Evolutionary conservation across 2,329 filamentous ascomycete genomes (phyloP).

Genomic region (Beauveria sp.): DNA sequence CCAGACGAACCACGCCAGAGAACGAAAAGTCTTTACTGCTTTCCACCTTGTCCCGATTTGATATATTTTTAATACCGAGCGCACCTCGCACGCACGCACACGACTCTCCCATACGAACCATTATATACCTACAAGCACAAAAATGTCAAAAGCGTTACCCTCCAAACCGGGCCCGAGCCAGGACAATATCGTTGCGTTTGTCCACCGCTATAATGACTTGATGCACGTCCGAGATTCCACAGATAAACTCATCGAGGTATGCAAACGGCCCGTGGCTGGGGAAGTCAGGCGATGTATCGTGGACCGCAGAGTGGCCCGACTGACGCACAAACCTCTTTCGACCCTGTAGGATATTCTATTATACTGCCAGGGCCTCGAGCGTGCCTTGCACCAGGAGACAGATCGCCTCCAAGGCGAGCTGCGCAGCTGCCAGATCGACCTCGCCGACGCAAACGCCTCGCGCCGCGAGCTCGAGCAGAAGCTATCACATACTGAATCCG

Average conservation of each 20-base stretch:
- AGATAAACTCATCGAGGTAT: slow-evolving; percentile 11
- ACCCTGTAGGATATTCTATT: slow-evolving; percentile 36
- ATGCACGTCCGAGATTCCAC: slow-evolving; percentile 7
- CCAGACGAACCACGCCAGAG: background rate
- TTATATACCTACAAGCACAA: background rate
- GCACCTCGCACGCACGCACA: background rate
- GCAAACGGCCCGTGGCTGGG: background rate
- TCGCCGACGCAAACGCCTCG: slow-evolving; percentile 39
- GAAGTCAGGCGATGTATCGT: background rate
- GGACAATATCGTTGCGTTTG: slow-evolving; percentile 5
- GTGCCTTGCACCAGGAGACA: slow-evolving; percentile 36
- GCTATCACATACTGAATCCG: slow-evolving; percentile 31
- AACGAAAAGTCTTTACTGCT: background rate
- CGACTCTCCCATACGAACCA: background rate
- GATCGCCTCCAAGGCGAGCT: slow-evolving; percentile 32
- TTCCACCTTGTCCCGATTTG: background rate
- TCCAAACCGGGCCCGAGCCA: background rate
- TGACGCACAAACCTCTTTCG: background rate
- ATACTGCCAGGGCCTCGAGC: slow-evolving; percentile 38
- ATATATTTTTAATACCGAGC: background rate
- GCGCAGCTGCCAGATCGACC: slow-evolving; percentile 39
- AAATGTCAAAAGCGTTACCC: background rate
- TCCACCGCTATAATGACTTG: slow-evolving; percentile 10
- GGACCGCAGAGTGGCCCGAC: background rate
- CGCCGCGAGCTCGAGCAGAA: slow-evolving; percentile 43